Base-by-base conservation (phyloP, 768 basidiomycete species). In the Hypholoma fasciculare region DNA sequence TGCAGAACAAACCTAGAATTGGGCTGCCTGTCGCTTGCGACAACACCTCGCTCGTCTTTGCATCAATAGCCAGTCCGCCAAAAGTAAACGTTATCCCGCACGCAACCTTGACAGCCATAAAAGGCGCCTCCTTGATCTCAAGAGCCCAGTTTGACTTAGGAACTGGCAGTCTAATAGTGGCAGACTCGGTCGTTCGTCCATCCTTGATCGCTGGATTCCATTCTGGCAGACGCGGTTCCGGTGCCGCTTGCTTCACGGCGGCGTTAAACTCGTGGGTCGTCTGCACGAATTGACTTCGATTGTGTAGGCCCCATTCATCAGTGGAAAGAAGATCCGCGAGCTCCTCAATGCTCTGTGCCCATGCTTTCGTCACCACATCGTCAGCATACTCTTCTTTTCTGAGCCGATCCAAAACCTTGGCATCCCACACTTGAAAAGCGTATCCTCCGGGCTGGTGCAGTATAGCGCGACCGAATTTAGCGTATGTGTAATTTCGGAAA, bases 1-100 rank as follows among this genome's bases (percentile, higher is more conserved):
- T 76, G 62, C 84, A 86, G 67, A 83, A 88, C 39, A 90, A 65
- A 2, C 88, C 86, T 7, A 63, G 67, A 37, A 89, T 85, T 11
- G 68, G 63, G 14, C 67, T 63, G 9, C 75, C 76, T 1, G 70
- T 77, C 49, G 66, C 63, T 26, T 75, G 74, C 0, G 76, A 77
- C 1, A 87, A 49, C 6, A 89, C 86, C 1, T 69, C 78, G 9
- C 82, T 78, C 0, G 82, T 85, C 14, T 72, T 64, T 0, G 84
- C 78, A 62, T 88, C 80, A 60, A 89, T 82, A 0, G 78, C 82
- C 2, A 89, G 67, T 1, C 88, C 88, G 0, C 88, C 87, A 72
- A 88, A 89, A 1, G 86, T 89, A 72, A 88, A 90, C 1, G 88
- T 89, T 54, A 88, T 81, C 6, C 87, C 88, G 71, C 87, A 88